Evolutionary conservation across 169 alveolate genomes (phyloP).

Genomic region (Babesia caballi): DNA sequence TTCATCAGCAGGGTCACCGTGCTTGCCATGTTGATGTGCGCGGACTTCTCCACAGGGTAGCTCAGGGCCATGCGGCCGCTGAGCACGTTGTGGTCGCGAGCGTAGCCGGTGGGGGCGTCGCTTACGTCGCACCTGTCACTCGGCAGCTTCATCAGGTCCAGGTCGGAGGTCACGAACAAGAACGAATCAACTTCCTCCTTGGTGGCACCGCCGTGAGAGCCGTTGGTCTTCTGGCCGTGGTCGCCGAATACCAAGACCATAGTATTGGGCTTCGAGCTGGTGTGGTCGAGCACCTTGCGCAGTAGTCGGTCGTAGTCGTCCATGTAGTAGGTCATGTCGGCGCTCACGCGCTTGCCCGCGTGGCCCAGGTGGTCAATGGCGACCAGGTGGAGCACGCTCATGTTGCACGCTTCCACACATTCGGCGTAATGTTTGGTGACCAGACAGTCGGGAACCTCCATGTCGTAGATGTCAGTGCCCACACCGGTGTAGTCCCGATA

Average conservation of each 20-base stretch:
- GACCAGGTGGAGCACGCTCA: constrained; percentile 58
- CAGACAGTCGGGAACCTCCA: constrained; percentile 16
- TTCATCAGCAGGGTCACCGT: constrained; percentile 19
- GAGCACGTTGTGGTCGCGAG: constrained; percentile 37
- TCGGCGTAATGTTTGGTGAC: neutral
- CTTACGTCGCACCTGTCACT: constrained; percentile 1
- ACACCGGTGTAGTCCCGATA: neutral
- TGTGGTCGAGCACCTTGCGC: constrained; percentile 29
- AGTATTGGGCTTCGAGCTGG: constrained; percentile 13
- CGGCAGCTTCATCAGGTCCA: constrained; percentile 1
- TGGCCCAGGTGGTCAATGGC: constrained; percentile 76
- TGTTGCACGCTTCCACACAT: constrained; percentile 26
- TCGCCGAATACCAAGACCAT: constrained; percentile 66
- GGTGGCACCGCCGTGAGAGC: constrained; percentile 71
- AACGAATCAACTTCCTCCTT: constrained; percentile 57
- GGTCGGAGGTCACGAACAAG: constrained; percentile 25
- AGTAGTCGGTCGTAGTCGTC: constrained; percentile 59
- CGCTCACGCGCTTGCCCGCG: constrained; percentile 46
- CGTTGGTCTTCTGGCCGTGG: constrained; percentile 72
- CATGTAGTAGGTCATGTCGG: constrained; percentile 54
- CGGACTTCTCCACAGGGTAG: constrained; percentile 5
- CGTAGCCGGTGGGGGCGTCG: constrained; percentile 47
- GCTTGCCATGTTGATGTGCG: constrained; percentile 16
- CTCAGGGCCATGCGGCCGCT: constrained; percentile 27
- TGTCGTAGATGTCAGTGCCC: constrained; percentile 15